Conservation (phyloP, 192 early-diverging fungal genomes). For the Coemansia sp. region DNA sequence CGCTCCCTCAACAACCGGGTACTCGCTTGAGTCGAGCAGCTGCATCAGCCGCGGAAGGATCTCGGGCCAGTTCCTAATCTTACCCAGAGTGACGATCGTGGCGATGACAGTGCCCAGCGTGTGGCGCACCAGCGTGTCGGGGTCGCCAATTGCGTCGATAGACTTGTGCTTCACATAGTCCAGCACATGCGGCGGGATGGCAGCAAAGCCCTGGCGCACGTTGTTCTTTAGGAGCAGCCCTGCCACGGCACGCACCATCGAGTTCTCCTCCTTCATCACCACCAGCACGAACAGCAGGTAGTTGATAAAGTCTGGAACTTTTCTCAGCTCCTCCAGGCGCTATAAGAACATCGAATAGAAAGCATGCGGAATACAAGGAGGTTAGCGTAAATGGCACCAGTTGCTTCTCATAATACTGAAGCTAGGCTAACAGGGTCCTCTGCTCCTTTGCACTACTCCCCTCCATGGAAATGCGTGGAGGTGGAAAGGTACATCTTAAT, state of each 20-base stretch:
- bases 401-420: background rate
- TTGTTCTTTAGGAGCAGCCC: constrained; percentile 82
- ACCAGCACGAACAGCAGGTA: constrained; percentile 89
- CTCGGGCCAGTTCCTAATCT: constrained; percentile 78
- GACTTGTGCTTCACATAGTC: constrained; percentile 66
- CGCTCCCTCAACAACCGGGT: constrained; percentile 77
- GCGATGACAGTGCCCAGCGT: constrained; percentile 89
- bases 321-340: constrained; percentile 73
- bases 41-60: constrained; percentile 76
- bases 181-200: constrained; percentile 60
- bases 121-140: constrained; percentile 67
- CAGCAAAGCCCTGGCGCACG: constrained; percentile 58
- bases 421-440: too few species aligned
- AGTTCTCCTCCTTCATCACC: constrained; percentile 63
- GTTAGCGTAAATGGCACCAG: background rate
- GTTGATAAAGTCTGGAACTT: constrained; percentile 84
- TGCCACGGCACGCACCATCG: constrained; percentile 75
- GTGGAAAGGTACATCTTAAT: background rate
- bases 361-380: background rate
- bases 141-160: constrained; percentile 68
- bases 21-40: constrained; percentile 69
- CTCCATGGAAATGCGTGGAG: too few species aligned
- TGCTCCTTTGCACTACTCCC: too few species aligned
- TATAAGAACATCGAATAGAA: constrained; percentile 31
- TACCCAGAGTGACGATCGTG: constrained; percentile 71